These are phyloP conservation scores for Penicillium waksmanii DNA, from an alignment of 495 filamentous ascomycete genomes.

Conservation along the genomic window DNA sequence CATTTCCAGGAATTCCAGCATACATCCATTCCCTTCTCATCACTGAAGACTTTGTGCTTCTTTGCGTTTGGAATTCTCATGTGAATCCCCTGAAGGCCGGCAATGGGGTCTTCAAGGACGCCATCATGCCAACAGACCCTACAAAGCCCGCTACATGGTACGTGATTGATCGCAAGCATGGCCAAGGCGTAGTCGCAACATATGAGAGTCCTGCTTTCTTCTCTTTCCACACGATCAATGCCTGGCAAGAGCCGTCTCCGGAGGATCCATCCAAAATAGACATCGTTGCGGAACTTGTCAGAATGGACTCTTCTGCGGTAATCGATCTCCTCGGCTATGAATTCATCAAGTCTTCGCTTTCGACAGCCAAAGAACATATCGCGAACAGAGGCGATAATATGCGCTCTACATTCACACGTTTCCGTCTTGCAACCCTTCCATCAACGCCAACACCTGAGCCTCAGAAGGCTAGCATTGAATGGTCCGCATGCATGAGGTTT, in stretches of 20 bases:
- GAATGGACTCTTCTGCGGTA: constrained; percentile 57
- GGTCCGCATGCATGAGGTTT: constrained; percentile 36
- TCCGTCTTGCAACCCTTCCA: constrained; percentile 47
- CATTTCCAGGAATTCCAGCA: constrained; percentile 56
- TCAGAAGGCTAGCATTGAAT: constrained; percentile 34
- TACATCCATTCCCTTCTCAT: constrained; percentile 79
- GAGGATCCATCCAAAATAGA: constrained; percentile 43
- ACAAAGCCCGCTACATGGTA: constrained; percentile 64
- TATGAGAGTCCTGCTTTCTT: constrained; percentile 67
- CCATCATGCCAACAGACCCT: constrained; percentile 48
- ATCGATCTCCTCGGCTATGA: constrained; percentile 59
- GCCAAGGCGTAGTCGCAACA: constrained; percentile 59
- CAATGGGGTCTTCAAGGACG: constrained; percentile 29
- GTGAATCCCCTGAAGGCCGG: constrained; percentile 61
- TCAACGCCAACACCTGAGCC: constrained; percentile 12
- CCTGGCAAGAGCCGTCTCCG: constrained; percentile 61
- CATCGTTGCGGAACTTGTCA: constrained; percentile 61
- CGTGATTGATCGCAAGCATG: constrained; percentile 61
- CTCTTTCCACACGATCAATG: constrained; percentile 77
- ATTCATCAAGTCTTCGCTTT: constrained; percentile 52
- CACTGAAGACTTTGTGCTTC: constrained; percentile 64
- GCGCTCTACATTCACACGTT: constrained; percentile 49
- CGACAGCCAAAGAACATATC: constrained; percentile 32
- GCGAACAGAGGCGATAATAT: constrained; percentile 33
- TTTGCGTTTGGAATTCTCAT: constrained; percentile 66